Percentiles rank a stretch among this genome's conserved stretches.
Conservation (phyloP, 2,329 filamentous ascomycete species). For the Bimuria novae-zelandiae region DNA sequence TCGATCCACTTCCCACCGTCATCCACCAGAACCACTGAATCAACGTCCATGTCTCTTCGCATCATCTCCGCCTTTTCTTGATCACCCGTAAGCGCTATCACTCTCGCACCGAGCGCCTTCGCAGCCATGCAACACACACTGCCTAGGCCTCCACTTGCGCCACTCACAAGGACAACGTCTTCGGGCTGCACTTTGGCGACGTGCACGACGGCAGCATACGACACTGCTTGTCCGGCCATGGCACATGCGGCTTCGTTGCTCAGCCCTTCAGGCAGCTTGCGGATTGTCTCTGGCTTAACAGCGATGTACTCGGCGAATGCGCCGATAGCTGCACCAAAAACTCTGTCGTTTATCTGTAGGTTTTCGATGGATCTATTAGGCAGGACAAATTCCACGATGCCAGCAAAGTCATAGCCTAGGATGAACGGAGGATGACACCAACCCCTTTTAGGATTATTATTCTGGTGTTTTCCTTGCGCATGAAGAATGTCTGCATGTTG, state of each 20-base stretch:
- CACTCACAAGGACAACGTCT: constrained; percentile 60
- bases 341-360: constrained; percentile 55
- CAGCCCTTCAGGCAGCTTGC: constrained; percentile 53
- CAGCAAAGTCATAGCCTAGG: constrained; percentile 65
- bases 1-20: constrained; percentile 56
- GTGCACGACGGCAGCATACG: constrained; percentile 56
- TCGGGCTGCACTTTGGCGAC: constrained; percentile 50
- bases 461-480: constrained; percentile 62
- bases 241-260: constrained; percentile 57
- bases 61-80: constrained; percentile 52
- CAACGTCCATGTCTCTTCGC: constrained; percentile 31
- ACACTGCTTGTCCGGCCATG: constrained; percentile 58
- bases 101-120: constrained; percentile 56
- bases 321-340: constrained; percentile 60
- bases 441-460: constrained; percentile 52
- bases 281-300: constrained; percentile 47
- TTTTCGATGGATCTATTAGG: constrained; percentile 28
- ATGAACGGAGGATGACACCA: constrained; percentile 58
- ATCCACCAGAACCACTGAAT: constrained; percentile 51
- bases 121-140: constrained; percentile 62
- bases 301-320: constrained; percentile 59
- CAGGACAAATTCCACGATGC: constrained; percentile 51
- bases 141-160: constrained; percentile 61
- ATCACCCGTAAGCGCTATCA: constrained; percentile 59
- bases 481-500: constrained; percentile 53